These are phyloP conservation scores for Wickerhamiella kazuoi DNA, from an alignment of 805 yeast genomes.

Conservation along the genomic window DNA sequence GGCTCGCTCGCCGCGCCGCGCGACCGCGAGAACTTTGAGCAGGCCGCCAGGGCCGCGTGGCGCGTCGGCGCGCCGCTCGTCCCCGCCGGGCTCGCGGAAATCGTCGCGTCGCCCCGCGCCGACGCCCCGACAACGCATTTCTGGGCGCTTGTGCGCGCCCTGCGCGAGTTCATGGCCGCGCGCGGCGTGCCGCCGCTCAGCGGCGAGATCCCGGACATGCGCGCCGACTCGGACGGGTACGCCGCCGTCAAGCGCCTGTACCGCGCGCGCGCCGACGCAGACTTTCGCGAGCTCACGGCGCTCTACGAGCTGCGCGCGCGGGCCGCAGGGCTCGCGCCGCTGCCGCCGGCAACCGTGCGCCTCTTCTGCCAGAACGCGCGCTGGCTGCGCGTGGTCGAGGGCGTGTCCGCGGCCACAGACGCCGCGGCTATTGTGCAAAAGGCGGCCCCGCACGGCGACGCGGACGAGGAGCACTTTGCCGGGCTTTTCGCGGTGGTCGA, in stretches of 20 bases:
- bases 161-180: conserved; percentile 29
- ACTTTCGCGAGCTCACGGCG: conserved; percentile 25
- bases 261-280: conserved; percentile 34
- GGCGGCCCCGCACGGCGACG: neutral
- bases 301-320: neutral
- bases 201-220: conserved; percentile 79
- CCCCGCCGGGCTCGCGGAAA: conserved; percentile 8
- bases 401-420: conserved; percentile 14
- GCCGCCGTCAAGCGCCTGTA: conserved; percentile 42
- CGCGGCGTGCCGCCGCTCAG: conserved; percentile 41
- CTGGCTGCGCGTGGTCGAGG: conserved; percentile 26
- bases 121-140: conserved; percentile 21
- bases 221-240: conserved; percentile 50
- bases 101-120: conserved; percentile 3
- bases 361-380: conserved; percentile 45
- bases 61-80: conserved; percentile 22
- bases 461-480: neutral
- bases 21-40: conserved; percentile 34
- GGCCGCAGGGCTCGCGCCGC: conserved; percentile 19
- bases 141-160: conserved; percentile 45
- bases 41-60: conserved; percentile 31
- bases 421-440: neutral
- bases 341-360: conserved; percentile 24
- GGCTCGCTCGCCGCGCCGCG: conserved; percentile 22
- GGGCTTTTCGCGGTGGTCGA: neutral